These are phyloP conservation scores for Hysterangium stoloniferum DNA, from an alignment of 768 basidiomycete species.

Conservation along the genomic window DNA sequence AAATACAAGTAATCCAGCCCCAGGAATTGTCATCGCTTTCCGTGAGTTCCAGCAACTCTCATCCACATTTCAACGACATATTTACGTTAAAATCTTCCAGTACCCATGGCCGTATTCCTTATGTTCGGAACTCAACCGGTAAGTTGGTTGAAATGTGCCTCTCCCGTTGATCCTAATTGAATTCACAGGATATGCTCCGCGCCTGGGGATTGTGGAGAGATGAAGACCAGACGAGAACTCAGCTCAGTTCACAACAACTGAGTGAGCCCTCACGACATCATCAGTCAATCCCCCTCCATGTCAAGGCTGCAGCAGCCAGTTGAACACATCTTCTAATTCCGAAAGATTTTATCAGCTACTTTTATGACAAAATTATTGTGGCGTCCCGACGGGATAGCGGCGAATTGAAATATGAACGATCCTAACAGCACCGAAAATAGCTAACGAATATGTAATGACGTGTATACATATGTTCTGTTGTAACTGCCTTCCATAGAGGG, in stretches of 20 bases:
- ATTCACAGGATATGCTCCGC: background rate
- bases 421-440: too few relatives aligned
- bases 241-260: background rate
- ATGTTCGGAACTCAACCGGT: conserved; percentile 5
- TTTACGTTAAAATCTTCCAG: background rate
- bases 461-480: too few relatives aligned
- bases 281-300: too few relatives aligned
- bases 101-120: background rate
- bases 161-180: background rate
- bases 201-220: background rate
- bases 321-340: too few relatives aligned
- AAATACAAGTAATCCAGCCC: background rate
- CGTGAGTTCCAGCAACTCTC: background rate
- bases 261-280: background rate
- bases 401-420: too few relatives aligned
- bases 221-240: background rate
- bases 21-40: background rate
- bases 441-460: too few relatives aligned
- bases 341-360: too few relatives aligned
- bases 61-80: background rate
- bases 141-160: background rate
- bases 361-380: too few relatives aligned
- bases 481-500: too few relatives aligned
- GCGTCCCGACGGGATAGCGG: too few relatives aligned
- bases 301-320: too few relatives aligned